These are phyloP conservation scores for Vicia faba DNA, from an alignment of 306 rosid genomes.

Conservation along the genomic window DNA sequence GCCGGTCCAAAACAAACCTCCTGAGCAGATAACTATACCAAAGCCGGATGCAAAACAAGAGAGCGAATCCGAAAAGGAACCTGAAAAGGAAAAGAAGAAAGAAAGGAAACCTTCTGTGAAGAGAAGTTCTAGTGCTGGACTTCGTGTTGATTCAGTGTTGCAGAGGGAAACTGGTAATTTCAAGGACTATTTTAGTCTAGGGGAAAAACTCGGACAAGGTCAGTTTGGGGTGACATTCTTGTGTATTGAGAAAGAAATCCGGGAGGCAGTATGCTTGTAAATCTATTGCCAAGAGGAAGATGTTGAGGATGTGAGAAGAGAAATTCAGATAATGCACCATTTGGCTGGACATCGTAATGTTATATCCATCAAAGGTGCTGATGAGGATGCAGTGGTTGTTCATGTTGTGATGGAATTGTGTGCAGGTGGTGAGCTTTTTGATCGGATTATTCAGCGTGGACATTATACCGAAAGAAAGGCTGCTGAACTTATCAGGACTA, in stretches of 20 bases:
- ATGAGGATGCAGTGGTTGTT: constrained; percentile 90
- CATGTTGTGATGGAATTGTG: constrained; percentile 98
- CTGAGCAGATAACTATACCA: constrained; percentile 78
- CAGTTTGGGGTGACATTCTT: constrained; percentile 84
- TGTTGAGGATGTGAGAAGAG: constrained; percentile 98
- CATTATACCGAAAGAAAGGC: constrained; percentile 96
- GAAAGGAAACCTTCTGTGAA: constrained; percentile 62
- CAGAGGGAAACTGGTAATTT: constrained; percentile 70
- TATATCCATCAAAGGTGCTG: constrained; percentile 92
- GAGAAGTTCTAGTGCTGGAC: constrained; percentile 92
- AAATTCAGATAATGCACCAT: constrained; percentile 99
- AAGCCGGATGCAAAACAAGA: no score
- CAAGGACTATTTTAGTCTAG: constrained; percentile 72
- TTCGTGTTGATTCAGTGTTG: constrained; percentile 72
- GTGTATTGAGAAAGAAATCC: constrained; percentile 79
- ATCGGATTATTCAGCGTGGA: constrained; percentile 90
- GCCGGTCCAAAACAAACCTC: constrained; percentile 86
- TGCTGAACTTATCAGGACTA: constrained; percentile 87
- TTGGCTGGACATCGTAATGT: constrained; percentile 89
- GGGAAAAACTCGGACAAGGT: constrained; percentile 90
- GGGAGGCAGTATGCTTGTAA: constrained; percentile 88
- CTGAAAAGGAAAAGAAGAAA: constrained; percentile 43
- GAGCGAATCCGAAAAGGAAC: constrained; percentile 26
- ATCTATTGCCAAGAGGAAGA: constrained; percentile 98
- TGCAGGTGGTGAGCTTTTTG: constrained; percentile 98